Evolutionary conservation across 2,329 filamentous ascomycete genomes (phyloP).

Genomic region (Neocatenulostroma microsporum): DNA sequence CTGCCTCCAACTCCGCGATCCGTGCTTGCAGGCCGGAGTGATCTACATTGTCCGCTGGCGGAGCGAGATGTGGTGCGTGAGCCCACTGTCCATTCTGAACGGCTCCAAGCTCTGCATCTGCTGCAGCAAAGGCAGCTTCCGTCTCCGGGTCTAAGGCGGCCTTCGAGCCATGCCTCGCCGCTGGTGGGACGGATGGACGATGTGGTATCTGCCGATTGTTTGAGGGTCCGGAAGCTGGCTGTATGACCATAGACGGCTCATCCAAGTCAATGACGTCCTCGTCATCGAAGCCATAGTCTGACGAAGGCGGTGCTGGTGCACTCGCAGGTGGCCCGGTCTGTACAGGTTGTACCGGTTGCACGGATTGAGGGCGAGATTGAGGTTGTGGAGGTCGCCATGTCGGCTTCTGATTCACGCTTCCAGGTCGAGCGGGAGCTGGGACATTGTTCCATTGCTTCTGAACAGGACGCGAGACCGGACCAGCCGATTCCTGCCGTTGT

Average conservation of each 20-base stretch:
- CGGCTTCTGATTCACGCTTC: slow-evolving; percentile 15
- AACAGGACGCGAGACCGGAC: slow-evolving; percentile 6
- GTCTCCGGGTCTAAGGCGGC: slow-evolving; percentile 21
- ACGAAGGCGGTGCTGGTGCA: slow-evolving; percentile 24
- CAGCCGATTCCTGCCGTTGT: slow-evolving; percentile 21
- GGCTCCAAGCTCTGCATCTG: slow-evolving; percentile 26
- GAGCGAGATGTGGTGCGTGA: slow-evolving; percentile 12
- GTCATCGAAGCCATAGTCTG: slow-evolving; percentile 41
- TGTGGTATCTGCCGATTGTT: too few relatives aligned
- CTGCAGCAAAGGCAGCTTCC: slow-evolving; percentile 26
- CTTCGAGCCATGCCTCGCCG: slow-evolving; percentile 8
- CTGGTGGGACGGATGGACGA: not conserved
- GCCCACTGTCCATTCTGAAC: slow-evolving; percentile 18
- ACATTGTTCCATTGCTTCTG: slow-evolving; percentile 16
- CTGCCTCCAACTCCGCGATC: slow-evolving; percentile 40
- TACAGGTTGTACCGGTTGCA: too few relatives aligned
- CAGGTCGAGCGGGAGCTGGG: slow-evolving; percentile 15
- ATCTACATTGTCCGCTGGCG: slow-evolving; percentile 13
- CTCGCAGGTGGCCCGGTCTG: slow-evolving; percentile 17
- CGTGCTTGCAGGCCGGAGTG: slow-evolving; percentile 33
- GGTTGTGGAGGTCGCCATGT: slow-evolving; percentile 25
- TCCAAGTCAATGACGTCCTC: slow-evolving; percentile 40
- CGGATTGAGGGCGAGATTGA: not conserved
- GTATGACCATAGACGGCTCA: slow-evolving; percentile 28
- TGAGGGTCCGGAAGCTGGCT: slow-evolving; percentile 15